A percentile compares a stretch with the other conserved stretches of the same genome.
Evolutionary conservation across 2,329 filamentous ascomycete species (phyloP).

Genomic region (Pestalotiopsis sp.): DNA sequence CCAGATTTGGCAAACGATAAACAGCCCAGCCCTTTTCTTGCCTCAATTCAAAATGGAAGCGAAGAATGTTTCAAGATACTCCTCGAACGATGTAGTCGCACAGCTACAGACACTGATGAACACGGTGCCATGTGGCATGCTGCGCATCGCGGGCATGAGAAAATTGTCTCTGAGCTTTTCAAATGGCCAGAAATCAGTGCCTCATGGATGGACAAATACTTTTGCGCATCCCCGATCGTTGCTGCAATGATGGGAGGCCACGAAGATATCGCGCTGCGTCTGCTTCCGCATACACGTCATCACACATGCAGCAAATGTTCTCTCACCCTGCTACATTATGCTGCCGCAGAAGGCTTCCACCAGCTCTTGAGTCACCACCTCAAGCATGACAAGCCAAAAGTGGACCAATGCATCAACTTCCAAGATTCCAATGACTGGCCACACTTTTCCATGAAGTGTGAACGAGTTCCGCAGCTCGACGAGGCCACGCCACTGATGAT

Average conservation of each 20-base stretch:
- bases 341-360: neutral
- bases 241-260: neutral
- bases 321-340: neutral
- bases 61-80: neutral
- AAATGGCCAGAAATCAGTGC: neutral
- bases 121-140: neutral
- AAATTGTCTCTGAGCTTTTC: neutral
- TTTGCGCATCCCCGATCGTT: neutral
- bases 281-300: neutral
- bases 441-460: neutral
- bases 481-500: neutral
- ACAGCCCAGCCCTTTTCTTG: neutral
- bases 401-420: neutral
- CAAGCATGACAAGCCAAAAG: neutral
- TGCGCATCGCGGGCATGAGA: neutral
- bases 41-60: neutral
- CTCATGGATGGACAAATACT: neutral
- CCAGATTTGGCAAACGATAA: neutral
- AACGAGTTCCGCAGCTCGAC: neutral
- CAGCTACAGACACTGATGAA: neutral
- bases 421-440: neutral
- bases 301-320: neutral
- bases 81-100: neutral
- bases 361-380: neutral
- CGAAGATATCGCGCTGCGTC: neutral